Base-by-base conservation (phyloP, 2,329 filamentous ascomycete species). In the Ophiocordyceps camponoti-leonardi region DNA sequence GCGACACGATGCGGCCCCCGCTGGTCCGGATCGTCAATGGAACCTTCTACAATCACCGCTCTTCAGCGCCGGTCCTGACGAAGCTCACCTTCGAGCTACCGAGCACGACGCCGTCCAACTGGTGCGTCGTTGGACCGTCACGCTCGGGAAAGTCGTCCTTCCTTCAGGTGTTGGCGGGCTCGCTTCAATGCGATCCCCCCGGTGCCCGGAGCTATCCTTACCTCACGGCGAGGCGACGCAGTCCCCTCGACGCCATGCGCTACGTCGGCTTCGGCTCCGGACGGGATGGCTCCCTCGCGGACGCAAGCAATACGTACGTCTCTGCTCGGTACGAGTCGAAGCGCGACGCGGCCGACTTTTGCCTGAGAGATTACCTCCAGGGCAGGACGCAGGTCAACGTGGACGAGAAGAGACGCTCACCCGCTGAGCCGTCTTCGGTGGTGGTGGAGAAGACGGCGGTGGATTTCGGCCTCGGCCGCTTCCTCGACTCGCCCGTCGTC, bases 251-350 rank as follows among this genome's bases (percentile, higher is more conserved):
- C 51, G 86, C 86, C 0, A 82, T 98, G 47, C 80, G 81, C 53
- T 90, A 94, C 67, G 87, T 96, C 11, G 90, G 92, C 0, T 96
- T 96, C 56, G 84, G 86, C 56, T 79, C 77, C 2, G 83, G 88
- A 53, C 72, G 77, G 23, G 26, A 28, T 10, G 71, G 72, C 6
- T 65, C 74, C 6, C 31, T 19, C 4, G 66, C 67, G n/a, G 69
- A 70, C 6, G 71, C 73, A 0, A 70, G 77, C n/a, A 83, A 83
- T 19, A 81, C 86, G 5, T 95, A 95, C 58, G 66, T 96, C 18
- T 87, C 85, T 48, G 87, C 87, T 16, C 73, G 92, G 37, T 98
- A 96, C 60, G 92, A 98, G 68, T 88, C 83, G 48, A 70, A 82
- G 35, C 73, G 86, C 30, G 90, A 95, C 63, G 80, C 79, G 45